A percentile compares a stretch with the other conserved stretches of the same genome.
These are phyloP conservation scores for Fomes fomentarius DNA, from an alignment of 1,284 basidiomycete genomes.

Conservation along the genomic window DNA sequence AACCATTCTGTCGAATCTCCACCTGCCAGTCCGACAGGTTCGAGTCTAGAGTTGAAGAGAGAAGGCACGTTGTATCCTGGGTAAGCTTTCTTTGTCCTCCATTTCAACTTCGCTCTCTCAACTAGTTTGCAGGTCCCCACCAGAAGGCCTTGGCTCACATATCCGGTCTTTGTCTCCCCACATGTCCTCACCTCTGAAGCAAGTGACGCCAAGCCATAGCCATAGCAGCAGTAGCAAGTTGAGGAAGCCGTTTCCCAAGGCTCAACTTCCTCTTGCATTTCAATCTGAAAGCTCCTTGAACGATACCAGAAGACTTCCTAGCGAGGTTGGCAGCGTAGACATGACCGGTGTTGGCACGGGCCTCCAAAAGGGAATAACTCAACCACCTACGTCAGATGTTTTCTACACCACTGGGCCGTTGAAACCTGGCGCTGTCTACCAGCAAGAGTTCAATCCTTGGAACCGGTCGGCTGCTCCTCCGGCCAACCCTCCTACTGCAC, in stretches of 20 bases:
- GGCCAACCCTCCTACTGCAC: slow-evolving; percentile 5
- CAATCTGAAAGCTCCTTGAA: slow-evolving; percentile 22
- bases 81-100: background rate
- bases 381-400: slow-evolving; percentile 52
- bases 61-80: slow-evolving; percentile 23
- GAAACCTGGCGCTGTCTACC: slow-evolving; percentile 11
- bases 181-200: slow-evolving; percentile 30
- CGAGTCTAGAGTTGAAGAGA: slow-evolving; percentile 35
- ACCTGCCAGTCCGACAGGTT: slow-evolving; percentile 31
- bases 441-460: slow-evolving; percentile 27
- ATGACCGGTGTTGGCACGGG: slow-evolving; percentile 60
- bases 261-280: slow-evolving; percentile 25
- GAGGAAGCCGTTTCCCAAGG: slow-evolving; percentile 29
- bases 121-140: slow-evolving; percentile 2
- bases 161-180: slow-evolving; percentile 21
- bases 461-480: slow-evolving; percentile 11
- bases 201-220: slow-evolving; percentile 16
- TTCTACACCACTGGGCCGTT: slow-evolving; percentile 29
- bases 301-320: slow-evolving; percentile 37
- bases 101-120: background rate
- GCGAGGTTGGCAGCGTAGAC: slow-evolving; percentile 46
- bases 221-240: slow-evolving; percentile 21
- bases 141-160: slow-evolving; percentile 14
- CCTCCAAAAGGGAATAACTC: slow-evolving; percentile 23
- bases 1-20: slow-evolving; percentile 38